phyloP scores from a whole-genome alignment of 202 grass and related monocot genomes.

The Schoenoplectus triqueter region DNA sequence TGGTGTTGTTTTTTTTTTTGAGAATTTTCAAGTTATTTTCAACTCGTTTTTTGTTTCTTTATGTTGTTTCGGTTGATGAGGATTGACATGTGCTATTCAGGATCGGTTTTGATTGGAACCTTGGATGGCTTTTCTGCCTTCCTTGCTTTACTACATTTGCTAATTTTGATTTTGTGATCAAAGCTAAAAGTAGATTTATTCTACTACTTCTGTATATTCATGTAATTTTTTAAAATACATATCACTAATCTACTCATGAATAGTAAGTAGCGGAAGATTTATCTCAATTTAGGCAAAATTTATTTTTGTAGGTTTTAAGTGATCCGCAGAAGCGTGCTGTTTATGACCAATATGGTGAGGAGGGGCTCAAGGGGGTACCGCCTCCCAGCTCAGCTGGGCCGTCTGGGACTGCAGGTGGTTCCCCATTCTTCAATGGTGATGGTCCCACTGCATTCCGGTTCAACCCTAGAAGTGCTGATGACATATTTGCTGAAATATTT shows the following conservation, averaged over 20 bases:
- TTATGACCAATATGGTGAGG: constrained; percentile 78
- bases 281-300: neutral
- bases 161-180: neutral
- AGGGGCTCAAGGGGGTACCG: constrained; percentile 63
- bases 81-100: neutral
- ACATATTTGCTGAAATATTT: constrained; percentile 74
- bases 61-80: constrained; percentile 6
- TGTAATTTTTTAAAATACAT: neutral
- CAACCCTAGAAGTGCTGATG: constrained; percentile 67
- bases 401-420: constrained; percentile 36
- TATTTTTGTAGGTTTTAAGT: constrained; percentile 63
- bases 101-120: neutral
- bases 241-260: neutral
- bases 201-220: neutral
- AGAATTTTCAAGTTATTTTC: too few species aligned
- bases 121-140: neutral
- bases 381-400: constrained; percentile 56
- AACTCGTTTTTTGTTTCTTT: neutral
- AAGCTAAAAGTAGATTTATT: neutral
- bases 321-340: constrained; percentile 68
- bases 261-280: neutral
- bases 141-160: neutral
- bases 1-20: constrained; percentile 39
- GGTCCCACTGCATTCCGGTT: constrained; percentile 53
- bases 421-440: constrained; percentile 44